phyloP scores from a whole-genome alignment of 2,329 filamentous ascomycete genomes.

The Colletotrichum sp. region DNA sequence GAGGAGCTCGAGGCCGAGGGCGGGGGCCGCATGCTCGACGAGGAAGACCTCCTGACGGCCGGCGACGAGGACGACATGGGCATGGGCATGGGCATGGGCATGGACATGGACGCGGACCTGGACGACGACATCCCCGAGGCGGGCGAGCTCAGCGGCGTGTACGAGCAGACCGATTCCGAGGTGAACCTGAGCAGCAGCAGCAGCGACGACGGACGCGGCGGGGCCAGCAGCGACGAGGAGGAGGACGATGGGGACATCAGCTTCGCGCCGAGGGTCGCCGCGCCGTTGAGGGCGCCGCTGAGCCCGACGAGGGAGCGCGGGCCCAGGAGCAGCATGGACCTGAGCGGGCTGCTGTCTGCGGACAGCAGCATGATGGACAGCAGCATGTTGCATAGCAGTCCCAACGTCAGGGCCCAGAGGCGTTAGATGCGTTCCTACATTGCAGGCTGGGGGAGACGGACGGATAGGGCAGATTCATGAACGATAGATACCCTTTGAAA shows the following conservation, averaged over 20 bases:
- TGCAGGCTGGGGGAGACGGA: conserved; percentile 16
- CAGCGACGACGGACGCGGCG: conserved; percentile 26
- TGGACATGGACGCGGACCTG: conserved; percentile 72
- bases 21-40: conserved; percentile 65
- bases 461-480: conserved; percentile 2
- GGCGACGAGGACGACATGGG: conserved; percentile 32
- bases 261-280: conserved; percentile 42
- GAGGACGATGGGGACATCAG: conserved; percentile 36
- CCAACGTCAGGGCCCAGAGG: conserved; percentile 45
- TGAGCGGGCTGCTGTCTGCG: conserved; percentile 60
- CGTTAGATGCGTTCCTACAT: conserved; percentile 18
- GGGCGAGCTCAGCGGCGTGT: conserved; percentile 58
- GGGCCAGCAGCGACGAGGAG: conserved; percentile 21
- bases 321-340: conserved; percentile 56
- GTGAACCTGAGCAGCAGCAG: conserved; percentile 59
- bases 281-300: conserved; percentile 34
- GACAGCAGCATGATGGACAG: conserved; percentile 63
- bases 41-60: conserved; percentile 57
- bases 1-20: conserved; percentile 62
- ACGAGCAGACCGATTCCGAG: conserved; percentile 82
- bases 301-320: conserved; percentile 40
- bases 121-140: conserved; percentile 75
- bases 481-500: conserved; percentile 1
- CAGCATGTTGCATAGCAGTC: conserved; percentile 53
- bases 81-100: conserved; percentile 32